These are phyloP conservation scores for Phyllostachys edulis DNA, from an alignment of 176 grass and related monocot species.

Conservation along the genomic window DNA sequence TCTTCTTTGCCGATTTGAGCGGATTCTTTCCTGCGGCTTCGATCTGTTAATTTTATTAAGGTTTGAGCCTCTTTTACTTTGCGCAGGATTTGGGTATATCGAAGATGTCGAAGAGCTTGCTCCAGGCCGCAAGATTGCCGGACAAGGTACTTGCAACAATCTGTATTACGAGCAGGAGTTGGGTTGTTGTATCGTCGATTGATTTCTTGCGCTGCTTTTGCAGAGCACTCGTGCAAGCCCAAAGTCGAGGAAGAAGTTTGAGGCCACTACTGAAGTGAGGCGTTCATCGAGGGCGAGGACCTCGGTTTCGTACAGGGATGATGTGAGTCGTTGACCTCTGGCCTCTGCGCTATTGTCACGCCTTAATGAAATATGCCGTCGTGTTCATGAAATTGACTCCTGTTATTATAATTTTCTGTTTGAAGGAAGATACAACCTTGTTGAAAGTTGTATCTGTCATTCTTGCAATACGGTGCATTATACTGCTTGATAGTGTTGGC, in stretches of 20 bases:
- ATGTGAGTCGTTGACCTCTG: slow-evolving; percentile 52
- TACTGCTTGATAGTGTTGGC: too few species aligned
- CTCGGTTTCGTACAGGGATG: slow-evolving; percentile 75
- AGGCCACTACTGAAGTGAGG: slow-evolving; percentile 62
- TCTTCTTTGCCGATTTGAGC: not conserved
- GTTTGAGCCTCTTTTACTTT: not conserved
- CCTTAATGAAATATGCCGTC: not conserved
- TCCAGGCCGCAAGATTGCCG: slow-evolving; percentile 70
- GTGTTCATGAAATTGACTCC: not conserved
- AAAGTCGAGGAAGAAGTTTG: slow-evolving; percentile 63
- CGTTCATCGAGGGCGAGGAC: slow-evolving; percentile 79
- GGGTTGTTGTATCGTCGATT: not conserved
- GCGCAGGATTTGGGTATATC: slow-evolving; percentile 78
- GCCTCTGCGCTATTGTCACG: not conserved
- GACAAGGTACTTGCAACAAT: slow-evolving; percentile 44
- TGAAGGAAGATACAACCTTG: not conserved
- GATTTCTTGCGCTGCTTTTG: not conserved
- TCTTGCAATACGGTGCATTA: not conserved
- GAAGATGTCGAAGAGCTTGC: slow-evolving; percentile 80
- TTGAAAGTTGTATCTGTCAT: not conserved
- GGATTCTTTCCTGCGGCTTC: not conserved
- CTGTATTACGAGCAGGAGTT: not conserved
- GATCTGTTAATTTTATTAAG: not conserved
- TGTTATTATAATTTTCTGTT: not conserved
- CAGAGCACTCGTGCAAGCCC: slow-evolving; percentile 61